Evolutionary conservation across 78 protist species (phyloP), one percentile per base, ranked within the genome.

Genomic region (slime mould (Dictyostelium discoideum)): DNA sequence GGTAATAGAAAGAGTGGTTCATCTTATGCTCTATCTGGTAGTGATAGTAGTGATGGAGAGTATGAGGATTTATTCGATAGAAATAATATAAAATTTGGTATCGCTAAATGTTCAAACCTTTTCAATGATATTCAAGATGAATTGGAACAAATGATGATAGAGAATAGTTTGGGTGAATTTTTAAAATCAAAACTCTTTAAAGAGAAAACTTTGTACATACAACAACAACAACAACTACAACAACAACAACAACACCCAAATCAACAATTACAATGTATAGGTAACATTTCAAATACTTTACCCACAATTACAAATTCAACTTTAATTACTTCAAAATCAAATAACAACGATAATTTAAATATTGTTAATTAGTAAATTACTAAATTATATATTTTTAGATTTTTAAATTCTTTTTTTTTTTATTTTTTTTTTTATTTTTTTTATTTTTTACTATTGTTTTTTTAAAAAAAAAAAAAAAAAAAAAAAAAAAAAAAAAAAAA

Each of bases 81-180:
- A 78, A 85, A 90, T n/a, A 63, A 78, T 54, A 82, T 90, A 29
- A 63, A 81, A n/a, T 90, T 90, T 67, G 94, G 88, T 69, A 32
- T 44, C 0, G 63, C 78, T 44, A 65, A 44, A 10, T 42, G 84
- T 50, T 37, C 26, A 26, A 77, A 63, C 40, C 84, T 90, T 20
- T 90, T 90, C 48, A 90, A 90, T 85, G 94, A 90, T 82, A 90
- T 90, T 29, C 94, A 90, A 90, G 94, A 90, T 5, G 94, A 90
- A 42, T 50, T 90, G 65, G 94, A 90, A 50, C 94, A 90, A 50
- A 90, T 90, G 94, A 90, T 90, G 94, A 90, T 90, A 13, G 94
- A 90, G 37, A 90, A 90, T 14, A 82, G 87, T 18, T 42, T 90
- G 37, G 88, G 87, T 67, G 94, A 90, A 82, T 90, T 90, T 72